A percentile compares a stretch with the other conserved stretches of the same genome.
phyloP scores from a whole-genome alignment of 2,329 filamentous ascomycete genomes.

The Xylaria sp. region DNA sequence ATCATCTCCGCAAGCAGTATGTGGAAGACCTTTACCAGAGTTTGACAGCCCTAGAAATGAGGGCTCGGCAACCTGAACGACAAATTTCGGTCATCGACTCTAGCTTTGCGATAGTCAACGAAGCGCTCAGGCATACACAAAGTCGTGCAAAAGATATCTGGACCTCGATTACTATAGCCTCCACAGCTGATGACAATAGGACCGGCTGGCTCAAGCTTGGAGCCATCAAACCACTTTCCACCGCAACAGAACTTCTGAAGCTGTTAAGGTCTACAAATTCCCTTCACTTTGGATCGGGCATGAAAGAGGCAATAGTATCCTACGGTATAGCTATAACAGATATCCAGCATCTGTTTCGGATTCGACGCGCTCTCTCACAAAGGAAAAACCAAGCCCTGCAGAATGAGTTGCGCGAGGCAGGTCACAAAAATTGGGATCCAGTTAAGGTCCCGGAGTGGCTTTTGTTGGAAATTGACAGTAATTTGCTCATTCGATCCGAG shows the following conservation, averaged over 20 bases:
- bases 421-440: slow-evolving; percentile 69
- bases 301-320: slow-evolving; percentile 55
- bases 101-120: too few relatives aligned
- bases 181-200: slow-evolving; percentile 33
- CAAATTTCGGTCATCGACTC: too few relatives aligned
- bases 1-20: slow-evolving; percentile 54
- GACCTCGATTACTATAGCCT: slow-evolving; percentile 24
- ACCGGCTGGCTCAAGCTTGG: slow-evolving; percentile 58
- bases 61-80: too few relatives aligned
- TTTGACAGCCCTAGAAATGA: slow-evolving; percentile 20
- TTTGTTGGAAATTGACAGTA: slow-evolving; percentile 73
- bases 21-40: slow-evolving; percentile 44
- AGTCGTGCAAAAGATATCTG: not conserved
- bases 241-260: slow-evolving; percentile 56
- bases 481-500: slow-evolving; percentile 70
- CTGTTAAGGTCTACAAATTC: slow-evolving; percentile 55
- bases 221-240: slow-evolving; percentile 59
- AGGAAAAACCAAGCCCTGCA: slow-evolving; percentile 46
- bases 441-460: slow-evolving; percentile 69
- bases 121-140: too few relatives aligned
- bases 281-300: slow-evolving; percentile 47
- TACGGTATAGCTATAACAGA: slow-evolving; percentile 58
- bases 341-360: slow-evolving; percentile 59
- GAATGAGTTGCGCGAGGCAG: slow-evolving; percentile 59
- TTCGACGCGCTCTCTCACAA: slow-evolving; percentile 50